These are phyloP conservation scores for Lichtheimia corymbifera DNA, from an alignment of 371 early-diverging fungal species.

Conservation along the genomic window DNA sequence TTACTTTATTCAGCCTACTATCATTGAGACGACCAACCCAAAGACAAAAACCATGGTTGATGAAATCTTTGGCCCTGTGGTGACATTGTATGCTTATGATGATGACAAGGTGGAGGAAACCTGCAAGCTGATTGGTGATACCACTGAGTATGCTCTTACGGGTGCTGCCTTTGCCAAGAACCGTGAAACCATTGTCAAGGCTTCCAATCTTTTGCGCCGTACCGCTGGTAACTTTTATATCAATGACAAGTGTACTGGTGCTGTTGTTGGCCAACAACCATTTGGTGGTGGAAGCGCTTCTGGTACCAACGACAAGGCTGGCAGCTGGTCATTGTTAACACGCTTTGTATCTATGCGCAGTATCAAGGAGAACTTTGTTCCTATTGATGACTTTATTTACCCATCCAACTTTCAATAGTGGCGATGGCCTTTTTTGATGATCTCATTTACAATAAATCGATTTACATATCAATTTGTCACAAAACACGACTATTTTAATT, in stretches of 20 bases:
- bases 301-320: constrained; percentile 99
- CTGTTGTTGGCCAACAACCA: constrained; percentile 98
- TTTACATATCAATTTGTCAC: too few species aligned
- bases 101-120: constrained; percentile 77
- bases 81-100: constrained; percentile 92
- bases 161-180: constrained; percentile 89
- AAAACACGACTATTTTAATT: too few species aligned
- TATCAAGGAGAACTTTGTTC: constrained; percentile 95
- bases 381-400: constrained; percentile 76
- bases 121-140: constrained; percentile 76
- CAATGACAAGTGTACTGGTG: constrained; percentile 98
- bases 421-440: too few species aligned
- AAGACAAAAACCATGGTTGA: constrained; percentile 86
- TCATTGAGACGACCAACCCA: constrained; percentile 87
- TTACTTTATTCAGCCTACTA: constrained; percentile 92
- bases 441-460: too few species aligned
- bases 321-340: constrained; percentile 58
- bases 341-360: constrained; percentile 94
- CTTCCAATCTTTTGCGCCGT: constrained; percentile 79
- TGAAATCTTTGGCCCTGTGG: constrained; percentile 98
- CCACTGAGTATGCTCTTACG: constrained; percentile 90
- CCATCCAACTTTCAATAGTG: constrained; percentile 71
- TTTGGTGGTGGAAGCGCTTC: constrained; percentile 95
- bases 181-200: constrained; percentile 75
- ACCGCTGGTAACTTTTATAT: constrained; percentile 98